Evolutionary conservation across 805 yeast genomes (phyloP), one percentile per base, ranked within the genome.

Genomic region (Kodamaea sagamina): DNA sequence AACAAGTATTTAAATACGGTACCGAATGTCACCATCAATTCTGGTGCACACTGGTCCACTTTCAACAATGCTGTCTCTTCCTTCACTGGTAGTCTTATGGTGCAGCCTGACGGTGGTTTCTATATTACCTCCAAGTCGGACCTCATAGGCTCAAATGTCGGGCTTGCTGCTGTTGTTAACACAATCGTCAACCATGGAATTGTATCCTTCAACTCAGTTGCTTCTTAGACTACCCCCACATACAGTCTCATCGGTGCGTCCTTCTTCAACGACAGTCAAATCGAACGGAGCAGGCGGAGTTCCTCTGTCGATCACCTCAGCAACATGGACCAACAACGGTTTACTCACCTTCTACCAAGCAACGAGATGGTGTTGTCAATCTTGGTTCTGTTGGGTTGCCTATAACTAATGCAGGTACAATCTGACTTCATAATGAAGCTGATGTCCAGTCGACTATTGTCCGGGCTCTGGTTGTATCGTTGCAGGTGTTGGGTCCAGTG

Each of bases 381-480:
- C 56, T 49, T 48, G 53, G 49, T 32, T 15, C 44, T 11, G 29
- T 35, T 16, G 48, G 42, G 22, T 26, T 16, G 13, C 22, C 48
- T 8, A 49, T 55, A 12, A 31, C 38, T 10, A 54, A 54, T 22
- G 37, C 45, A 2, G 54, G 55, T 28, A 48, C 41, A 15, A 47
- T 58, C 32, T 62, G 67, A 49, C 54, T 63, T 35, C 21, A 42
- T 39, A 61, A 56, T 32, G 41, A 49, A 18, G 37, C 39, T 3
- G 62, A 55, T 43, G 28, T 38, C n/a, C 67, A 62, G 47, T 43
- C 53, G 1, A 50, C 60, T n/a, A 32, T 31, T 19, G 49, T 63
- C 28, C 4, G n/a, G 67, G 67, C 27, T 18, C 45, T 17, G 68
- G 68, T 31, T 63, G 68, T 52, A 49, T 61, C 16, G 47, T 40